Conservation (phyloP, 305 asterid species). For the Ajuga reptans region DNA sequence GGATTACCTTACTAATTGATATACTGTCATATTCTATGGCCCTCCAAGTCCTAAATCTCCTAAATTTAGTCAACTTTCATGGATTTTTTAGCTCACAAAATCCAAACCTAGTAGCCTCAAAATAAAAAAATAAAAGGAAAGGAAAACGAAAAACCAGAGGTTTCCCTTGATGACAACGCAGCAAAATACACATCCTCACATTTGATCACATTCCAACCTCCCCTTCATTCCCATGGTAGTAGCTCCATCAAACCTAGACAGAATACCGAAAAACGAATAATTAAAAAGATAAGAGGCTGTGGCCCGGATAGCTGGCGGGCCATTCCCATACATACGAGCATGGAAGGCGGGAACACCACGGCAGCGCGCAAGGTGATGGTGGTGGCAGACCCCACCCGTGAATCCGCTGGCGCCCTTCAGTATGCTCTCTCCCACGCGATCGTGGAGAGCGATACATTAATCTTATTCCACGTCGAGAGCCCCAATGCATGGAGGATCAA, state of each 20-base stretch:
- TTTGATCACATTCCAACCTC: slow-evolving; percentile 7
- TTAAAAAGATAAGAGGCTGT: slow-evolving; percentile 14
- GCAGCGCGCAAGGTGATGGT: slow-evolving; percentile 53
- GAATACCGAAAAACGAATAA: not conserved
- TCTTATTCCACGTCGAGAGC: slow-evolving; percentile 46
- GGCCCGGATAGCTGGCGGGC: slow-evolving; percentile 13
- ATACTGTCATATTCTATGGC: not conserved
- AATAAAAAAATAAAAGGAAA: too few species aligned
- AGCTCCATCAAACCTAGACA: not conserved
- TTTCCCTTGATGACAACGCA: not conserved
- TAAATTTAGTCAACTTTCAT: slow-evolving; percentile 14
- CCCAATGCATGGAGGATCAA: slow-evolving; percentile 45
- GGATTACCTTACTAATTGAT: slow-evolving; percentile 17
- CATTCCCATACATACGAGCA: slow-evolving; percentile 14
- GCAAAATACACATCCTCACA: slow-evolving; percentile 26
- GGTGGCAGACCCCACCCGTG: slow-evolving; percentile 65
- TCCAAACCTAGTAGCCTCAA: too few species aligned
- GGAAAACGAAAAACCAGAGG: slow-evolving; percentile 4
- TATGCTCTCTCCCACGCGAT: slow-evolving; percentile 56
- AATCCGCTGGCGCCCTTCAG: slow-evolving; percentile 60
- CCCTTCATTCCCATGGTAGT: not conserved
- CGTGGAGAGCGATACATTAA: slow-evolving; percentile 41
- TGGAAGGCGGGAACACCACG: slow-evolving; percentile 28
- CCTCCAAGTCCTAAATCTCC: slow-evolving; percentile 14
- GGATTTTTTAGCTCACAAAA: too few species aligned